Percentiles rank a stretch among this genome's conserved stretches.
phyloP scores from a whole-genome alignment of 108 stramenopile genomes.

The Chaetoceros tenuissimus region DNA sequence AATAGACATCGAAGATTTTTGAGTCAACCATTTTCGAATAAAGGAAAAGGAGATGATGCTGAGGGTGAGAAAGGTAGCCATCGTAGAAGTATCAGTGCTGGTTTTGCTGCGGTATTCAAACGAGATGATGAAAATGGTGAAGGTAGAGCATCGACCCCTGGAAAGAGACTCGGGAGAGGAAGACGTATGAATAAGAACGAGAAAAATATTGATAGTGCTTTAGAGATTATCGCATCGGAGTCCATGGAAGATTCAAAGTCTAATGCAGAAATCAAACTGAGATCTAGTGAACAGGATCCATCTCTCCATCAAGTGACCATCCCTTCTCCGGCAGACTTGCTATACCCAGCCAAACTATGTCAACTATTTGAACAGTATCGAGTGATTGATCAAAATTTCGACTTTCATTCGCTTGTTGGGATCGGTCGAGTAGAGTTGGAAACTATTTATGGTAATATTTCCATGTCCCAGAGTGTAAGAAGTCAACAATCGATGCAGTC shows the following conservation, averaged over 20 bases:
- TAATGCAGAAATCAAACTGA: slow-evolving; percentile 20
- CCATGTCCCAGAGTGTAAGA: slow-evolving; percentile 19
- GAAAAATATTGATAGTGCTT: background rate
- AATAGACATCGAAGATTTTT: background rate
- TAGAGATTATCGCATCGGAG: background rate
- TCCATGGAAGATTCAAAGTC: background rate
- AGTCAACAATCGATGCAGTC: slow-evolving; percentile 10
- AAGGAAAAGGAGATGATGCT: background rate
- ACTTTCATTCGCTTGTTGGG: slow-evolving; percentile 43
- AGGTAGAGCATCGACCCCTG: background rate
- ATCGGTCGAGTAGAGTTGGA: slow-evolving; percentile 12
- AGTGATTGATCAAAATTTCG: slow-evolving; percentile 48
- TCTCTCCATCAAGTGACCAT: slow-evolving; percentile 60
- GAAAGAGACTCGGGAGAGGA: background rate
- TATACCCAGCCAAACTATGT: slow-evolving; percentile 32
- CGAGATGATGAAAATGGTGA: background rate
- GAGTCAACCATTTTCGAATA: background rate
- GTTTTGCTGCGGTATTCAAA: background rate
- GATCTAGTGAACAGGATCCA: slow-evolving; percentile 43
- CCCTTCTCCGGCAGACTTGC: slow-evolving; percentile 39
- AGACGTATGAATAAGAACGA: background rate
- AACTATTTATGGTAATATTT: slow-evolving; percentile 1
- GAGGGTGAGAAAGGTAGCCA: background rate
- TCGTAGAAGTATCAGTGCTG: background rate
- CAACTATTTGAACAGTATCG: slow-evolving; percentile 49